Evolutionary conservation across 2,329 filamentous ascomycete genomes (phyloP), one percentile per base, ranked within the genome.

Genomic region (Rutstroemia sydowiana): DNA sequence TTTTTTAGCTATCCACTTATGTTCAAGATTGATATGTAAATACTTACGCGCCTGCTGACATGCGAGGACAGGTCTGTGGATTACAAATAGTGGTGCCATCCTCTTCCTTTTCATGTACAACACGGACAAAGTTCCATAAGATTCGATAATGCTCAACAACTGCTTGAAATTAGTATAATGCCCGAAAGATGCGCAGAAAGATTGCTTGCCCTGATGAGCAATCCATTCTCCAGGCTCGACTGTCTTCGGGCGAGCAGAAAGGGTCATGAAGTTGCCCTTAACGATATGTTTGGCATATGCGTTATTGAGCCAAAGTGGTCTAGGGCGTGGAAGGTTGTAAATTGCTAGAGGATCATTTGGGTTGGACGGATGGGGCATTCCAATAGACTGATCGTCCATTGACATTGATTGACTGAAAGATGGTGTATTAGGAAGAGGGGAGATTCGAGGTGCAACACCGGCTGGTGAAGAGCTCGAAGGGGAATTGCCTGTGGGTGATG

Each of bases 201-300:
- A 55, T 40, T 60, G 37, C 72, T 66, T 76, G 95, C 92, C 84
- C 76, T 96, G 92, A 69, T 96, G 89, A 57, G 91, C 91, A 61
- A 96, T 79, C 92, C 92, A 97, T 71, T 97, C 92, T 59, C 89
- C 92, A 66, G 89, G 83, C 65, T 96, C 92, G 42, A 96, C 88
- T 52, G 93, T 91, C 73, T 92, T 91, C 20, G 92, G 92, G 66
- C 91, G 86, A 45, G 90, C 89, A 63, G 91, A 95, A 54, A 97
- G 73, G 10, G 92, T 96, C 85, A 95, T 89, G 68, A 97, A 96
- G 73, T 96, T 97, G 54, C 92, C 92, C 74, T 92, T 95, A 65
- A 96, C 91, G 59, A 95, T 95, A 65, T 95, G 83, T 66, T 85
- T 87, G 50, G 87, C 84, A 66, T 88, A 86, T 56, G 81, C 73